These are phyloP conservation scores for Clarkia xantiana DNA, from an alignment of 345 rosid species.

Conservation along the genomic window DNA sequence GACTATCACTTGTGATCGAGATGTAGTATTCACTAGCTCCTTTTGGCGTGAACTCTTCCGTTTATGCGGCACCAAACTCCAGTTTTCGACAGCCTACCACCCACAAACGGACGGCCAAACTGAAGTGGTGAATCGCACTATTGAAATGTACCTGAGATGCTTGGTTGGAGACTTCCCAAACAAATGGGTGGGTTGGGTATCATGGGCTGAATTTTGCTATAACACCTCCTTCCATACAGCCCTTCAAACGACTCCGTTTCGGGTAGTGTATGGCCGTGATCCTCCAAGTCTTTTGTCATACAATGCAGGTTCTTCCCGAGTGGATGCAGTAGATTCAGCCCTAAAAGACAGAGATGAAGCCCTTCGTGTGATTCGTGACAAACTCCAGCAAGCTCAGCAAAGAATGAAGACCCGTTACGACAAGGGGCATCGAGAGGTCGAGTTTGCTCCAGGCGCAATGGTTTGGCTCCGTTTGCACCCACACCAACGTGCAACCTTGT, in stretches of 20 bases:
- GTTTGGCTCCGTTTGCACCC: no score
- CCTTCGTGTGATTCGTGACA: background rate
- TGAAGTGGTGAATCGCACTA: no score
- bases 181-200: background rate
- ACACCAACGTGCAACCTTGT: background rate
- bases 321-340: background rate
- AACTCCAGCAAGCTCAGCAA: background rate
- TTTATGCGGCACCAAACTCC: no score
- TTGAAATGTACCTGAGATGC: constrained; percentile 1
- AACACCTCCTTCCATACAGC: constrained; percentile 2
- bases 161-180: background rate
- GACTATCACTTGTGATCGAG: no score
- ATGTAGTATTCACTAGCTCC: no score
- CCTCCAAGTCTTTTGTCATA: background rate
- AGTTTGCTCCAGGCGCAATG: no score
- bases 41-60: no score
- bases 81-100: no score
- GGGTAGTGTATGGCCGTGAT: no score
- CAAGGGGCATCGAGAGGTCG: background rate
- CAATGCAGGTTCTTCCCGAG: background rate
- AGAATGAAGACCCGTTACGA: background rate
- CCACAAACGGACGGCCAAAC: no score
- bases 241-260: background rate
- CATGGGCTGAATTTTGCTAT: constrained; percentile 3
- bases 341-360: background rate